phyloP scores from a whole-genome alignment of 2,329 filamentous ascomycete species.

The Talaromyces pinophilus region DNA sequence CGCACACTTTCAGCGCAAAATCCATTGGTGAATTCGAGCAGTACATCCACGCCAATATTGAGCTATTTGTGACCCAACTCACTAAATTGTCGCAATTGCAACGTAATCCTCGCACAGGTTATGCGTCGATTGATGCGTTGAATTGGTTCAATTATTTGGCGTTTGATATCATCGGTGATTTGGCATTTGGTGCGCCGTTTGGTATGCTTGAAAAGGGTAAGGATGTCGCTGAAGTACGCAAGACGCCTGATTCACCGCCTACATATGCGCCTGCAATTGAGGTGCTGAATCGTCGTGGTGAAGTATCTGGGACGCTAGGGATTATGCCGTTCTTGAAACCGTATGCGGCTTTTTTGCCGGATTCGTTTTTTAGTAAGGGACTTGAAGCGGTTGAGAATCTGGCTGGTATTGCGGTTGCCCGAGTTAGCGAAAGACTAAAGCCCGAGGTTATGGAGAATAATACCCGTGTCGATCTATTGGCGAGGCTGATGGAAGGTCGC shows the following conservation, averaged over 20 bases:
- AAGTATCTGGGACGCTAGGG: constrained; percentile 79
- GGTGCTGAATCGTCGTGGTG: constrained; percentile 83
- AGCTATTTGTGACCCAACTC: constrained; percentile 72
- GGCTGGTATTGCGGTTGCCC: constrained; percentile 82
- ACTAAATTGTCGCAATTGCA: constrained; percentile 60
- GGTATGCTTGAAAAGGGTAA: constrained; percentile 77
- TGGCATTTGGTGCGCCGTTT: constrained; percentile 74
- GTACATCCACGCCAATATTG: constrained; percentile 79
- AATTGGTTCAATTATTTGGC: constrained; percentile 76
- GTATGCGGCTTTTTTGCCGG: constrained; percentile 76
- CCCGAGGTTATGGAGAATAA: constrained; percentile 61
- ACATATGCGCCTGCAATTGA: constrained; percentile 78
- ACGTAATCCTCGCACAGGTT: constrained; percentile 52
- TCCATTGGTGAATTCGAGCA: constrained; percentile 82
- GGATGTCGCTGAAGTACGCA: constrained; percentile 73
- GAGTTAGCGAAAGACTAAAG: constrained; percentile 73
- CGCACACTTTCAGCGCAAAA: constrained; percentile 83
- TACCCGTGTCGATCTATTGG: constrained; percentile 75
- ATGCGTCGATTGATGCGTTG: constrained; percentile 69
- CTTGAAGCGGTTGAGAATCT: constrained; percentile 74
- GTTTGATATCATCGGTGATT: constrained; percentile 61
- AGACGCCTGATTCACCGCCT: constrained; percentile 60
- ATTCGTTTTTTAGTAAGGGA: constrained; percentile 77
- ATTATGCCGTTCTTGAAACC: constrained; percentile 73
- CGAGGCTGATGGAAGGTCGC: constrained; percentile 80